Evolutionary conservation across 2,329 filamentous ascomycete genomes (phyloP), one percentile per base, ranked within the genome.

Genomic region (Pseudonectria foliicola): DNA sequence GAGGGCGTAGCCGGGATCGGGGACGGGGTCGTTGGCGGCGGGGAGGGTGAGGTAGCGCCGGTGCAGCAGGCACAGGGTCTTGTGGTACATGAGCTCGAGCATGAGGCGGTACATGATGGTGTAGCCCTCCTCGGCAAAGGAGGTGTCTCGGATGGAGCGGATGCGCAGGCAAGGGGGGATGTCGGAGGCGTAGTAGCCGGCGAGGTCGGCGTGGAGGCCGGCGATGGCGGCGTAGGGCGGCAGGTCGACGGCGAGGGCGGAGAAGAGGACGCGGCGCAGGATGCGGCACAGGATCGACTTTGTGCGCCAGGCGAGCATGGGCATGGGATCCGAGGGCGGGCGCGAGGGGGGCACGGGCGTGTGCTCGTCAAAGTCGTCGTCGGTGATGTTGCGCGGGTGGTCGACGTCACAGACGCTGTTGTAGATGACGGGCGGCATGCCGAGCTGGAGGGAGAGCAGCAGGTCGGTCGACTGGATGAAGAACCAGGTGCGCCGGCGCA

Each of bases 351-450:
- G 68, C 33, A 71, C 55, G 4, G 61, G 55, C 10, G 52, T 50
- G 13, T 60, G 54, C 46, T 73, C 68, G 44, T 70, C 67, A 43
- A 75, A 72, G 46, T 75, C 71, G 10, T 66, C 60, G 40, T 75
- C 71, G 32, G 54, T 57, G 7, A 72, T 53, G 45, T 71, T 72
- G 7, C 60, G 54, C 7, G 69, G 70, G 13, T 63, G 56, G 8
- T 56, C 59, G 2, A 64, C 67, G 44, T 72, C 70, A 44, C 61
- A 68, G 23, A 66, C 61, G 11, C 63, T 61, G n/a, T 67, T 59
- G 32, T 66, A 59, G 31, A 73, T 60, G 35, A 67, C 65, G n/a
- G 66, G 57, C 2, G 71, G 70, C 49, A 74, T 63, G 7, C 71
- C 69, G n/a, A 71, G 63, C 50, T 74, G 68, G 39, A 68, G 70